Percentiles rank a stretch among this genome's conserved stretches.
Conservation (phyloP, 2,329 filamentous ascomycete species). For the Ascocoryne sarcoides region DNA sequence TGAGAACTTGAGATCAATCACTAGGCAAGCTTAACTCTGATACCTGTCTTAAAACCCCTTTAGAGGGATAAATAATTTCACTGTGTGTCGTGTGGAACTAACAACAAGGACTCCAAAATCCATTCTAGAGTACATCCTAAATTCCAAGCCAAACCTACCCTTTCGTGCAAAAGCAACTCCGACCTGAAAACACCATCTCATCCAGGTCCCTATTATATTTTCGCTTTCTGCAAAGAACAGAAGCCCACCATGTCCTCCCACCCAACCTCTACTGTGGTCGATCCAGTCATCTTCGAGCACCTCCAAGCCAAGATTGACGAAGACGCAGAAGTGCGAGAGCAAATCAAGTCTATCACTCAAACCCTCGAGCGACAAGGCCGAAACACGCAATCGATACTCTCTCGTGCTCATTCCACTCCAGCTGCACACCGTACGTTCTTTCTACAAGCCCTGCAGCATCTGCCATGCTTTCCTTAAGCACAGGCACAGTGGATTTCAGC, state of each 20-base stretch:
- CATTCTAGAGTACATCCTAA: background rate
- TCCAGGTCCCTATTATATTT: background rate
- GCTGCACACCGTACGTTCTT: conserved; percentile 47
- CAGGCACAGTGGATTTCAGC: no score
- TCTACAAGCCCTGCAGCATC: no score
- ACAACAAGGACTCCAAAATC: background rate
- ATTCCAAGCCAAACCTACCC: background rate
- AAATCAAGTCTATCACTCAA: conserved; percentile 73
- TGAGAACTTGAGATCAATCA: no score
- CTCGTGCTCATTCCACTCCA: conserved; percentile 82
- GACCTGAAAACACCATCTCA: background rate
- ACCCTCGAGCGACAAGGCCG: conserved; percentile 76
- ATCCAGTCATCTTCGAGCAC: conserved; percentile 74
- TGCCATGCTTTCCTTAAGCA: no score
- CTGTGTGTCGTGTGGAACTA: background rate
- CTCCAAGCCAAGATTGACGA: conserved; percentile 87
- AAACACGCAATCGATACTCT: conserved; percentile 73
- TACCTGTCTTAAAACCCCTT: no score
- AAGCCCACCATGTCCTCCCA: conserved; percentile 8
- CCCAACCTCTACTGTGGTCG: conserved; percentile 29
- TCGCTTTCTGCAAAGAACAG: background rate
- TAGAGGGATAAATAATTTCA: no score
- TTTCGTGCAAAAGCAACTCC: background rate
- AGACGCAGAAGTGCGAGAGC: conserved; percentile 73
- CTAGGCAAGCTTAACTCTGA: no score